Evolutionary conservation across 768 basidiomycete species (phyloP).

Genomic region (Ramaria rubella): DNA sequence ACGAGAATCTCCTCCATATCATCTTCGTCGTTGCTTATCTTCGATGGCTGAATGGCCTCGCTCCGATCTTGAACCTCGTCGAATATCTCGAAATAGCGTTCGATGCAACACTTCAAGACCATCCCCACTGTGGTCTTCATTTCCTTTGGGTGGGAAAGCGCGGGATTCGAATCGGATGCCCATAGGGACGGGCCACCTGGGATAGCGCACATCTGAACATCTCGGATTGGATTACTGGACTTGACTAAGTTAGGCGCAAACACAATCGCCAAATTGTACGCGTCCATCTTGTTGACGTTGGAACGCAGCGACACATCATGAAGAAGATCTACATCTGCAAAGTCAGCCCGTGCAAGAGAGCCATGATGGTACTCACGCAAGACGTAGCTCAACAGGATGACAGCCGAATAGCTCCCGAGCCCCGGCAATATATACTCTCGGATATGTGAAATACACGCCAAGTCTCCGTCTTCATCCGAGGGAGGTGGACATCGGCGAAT

Average conservation of each 20-base stretch:
- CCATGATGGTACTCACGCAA: constrained; percentile 41
- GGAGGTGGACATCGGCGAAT: constrained; percentile 63
- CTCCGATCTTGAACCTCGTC: constrained; percentile 71
- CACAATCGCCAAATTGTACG: constrained; percentile 75
- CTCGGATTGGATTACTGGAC: constrained; percentile 57
- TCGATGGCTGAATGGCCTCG: constrained; percentile 41
- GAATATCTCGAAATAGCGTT: constrained; percentile 80
- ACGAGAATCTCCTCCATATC: constrained; percentile 73
- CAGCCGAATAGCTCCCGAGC: constrained; percentile 55
- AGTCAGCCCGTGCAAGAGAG: constrained; percentile 9
- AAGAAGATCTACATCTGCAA: constrained; percentile 50
- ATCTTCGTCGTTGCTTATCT: constrained; percentile 42
- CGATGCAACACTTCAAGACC: constrained; percentile 70
- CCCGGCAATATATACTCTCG: constrained; percentile 61
- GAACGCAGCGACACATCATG: constrained; percentile 72
- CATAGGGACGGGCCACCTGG: constrained; percentile 40
- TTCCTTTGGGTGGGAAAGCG: constrained; percentile 11
- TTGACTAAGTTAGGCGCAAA: constrained; percentile 75
- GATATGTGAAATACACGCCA: constrained; percentile 56
- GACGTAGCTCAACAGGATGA: constrained; percentile 66
- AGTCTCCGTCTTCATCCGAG: constrained; percentile 45
- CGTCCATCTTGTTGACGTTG: constrained; percentile 70
- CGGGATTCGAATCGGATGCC: constrained; percentile 15
- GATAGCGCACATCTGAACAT: constrained; percentile 68
- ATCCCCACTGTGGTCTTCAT: constrained; percentile 48